Evolutionary conservation across 148 eudicot species (phyloP), one percentile per base, ranked within the genome.

Genomic region (Rhododendron molle): DNA sequence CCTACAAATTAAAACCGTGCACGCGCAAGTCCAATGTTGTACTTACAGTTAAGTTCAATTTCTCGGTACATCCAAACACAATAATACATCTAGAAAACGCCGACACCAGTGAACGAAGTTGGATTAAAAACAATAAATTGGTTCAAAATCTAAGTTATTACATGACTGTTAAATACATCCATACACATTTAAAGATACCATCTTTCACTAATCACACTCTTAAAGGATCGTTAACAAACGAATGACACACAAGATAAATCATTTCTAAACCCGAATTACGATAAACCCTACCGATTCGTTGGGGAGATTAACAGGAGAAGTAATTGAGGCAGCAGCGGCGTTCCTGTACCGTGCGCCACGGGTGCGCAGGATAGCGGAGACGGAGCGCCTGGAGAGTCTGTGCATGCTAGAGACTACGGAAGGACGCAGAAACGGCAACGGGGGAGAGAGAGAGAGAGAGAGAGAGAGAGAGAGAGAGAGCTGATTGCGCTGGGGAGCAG

Each of bases 301-400:
- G 46, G 86, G 54, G 28, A 85, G 81, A 80, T 28, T 7, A 36
- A 62, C 52, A 32, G 88, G 26, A 21, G 91, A 85, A 73, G 92
- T 62, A 20, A 91, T 26, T 30, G 95, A 82, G 0, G 91, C 90
- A 20, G 92, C 86, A 4, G 88, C 88, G 7, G 44, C 44, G 83
- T 85, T 87, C 18, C 93, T 89, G 90, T 87, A 86, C 73, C 88
- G 89, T 1, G 83, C 83, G 86, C 87, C 88, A 26, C 91, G 90
- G 86, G 81, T 85, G 86, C 90, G 93, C 10, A 94, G 91, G 72
- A 93, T 30, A 1, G 93, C 73, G 32, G 92, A 88, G 78, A 94
- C 90, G 52, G 98, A 92, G 73, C 94, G 92, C 76, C 92, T 88
- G 26, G 95, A 89, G 11, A 94, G 85, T 84, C 92, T 91, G 86